Evolutionary conservation across 2,329 filamentous ascomycete genomes (phyloP), one percentile per base, ranked within the genome.

Genomic region (Colletotrichum eleusines): DNA sequence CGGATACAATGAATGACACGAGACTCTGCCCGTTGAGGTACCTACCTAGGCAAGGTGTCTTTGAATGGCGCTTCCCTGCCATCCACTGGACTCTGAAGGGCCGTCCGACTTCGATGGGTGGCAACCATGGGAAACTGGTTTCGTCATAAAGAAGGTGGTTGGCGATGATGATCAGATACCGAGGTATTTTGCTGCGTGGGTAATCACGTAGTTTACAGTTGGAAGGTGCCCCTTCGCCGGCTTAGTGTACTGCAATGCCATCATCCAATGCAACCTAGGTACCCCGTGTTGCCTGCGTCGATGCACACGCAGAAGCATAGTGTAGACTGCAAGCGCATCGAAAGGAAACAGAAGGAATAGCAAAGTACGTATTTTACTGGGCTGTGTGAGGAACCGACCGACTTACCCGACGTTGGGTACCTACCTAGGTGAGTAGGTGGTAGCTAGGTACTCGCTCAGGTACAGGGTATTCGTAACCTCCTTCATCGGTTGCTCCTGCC

Each of bases 241-340:
- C 62, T 28, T 33, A 40, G 20, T 63, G 53, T 40, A 40, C 2
- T 2, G n/a, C n/a, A 38, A 38, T 54, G 26, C 38, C 42, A 28
- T 33, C 18, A 44, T 16, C 33, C n/a, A 48, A 61, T 63, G 65
- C 59, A 28, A 64, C 51, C 66, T 58, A n/a, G n/a, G n/a, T n/a
- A 51, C 66, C 55, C 63, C 62, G 66, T 69, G 63, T 69, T 31
- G 60, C 31, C 60, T 23, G 60, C n/a, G 46, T 53, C 63, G 44
- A 63, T 33, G 59, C 50, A 68, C 33, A 63, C n/a, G 42, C 63
- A 58, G 28, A 64, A 26, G 40, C 62, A 33, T n/a, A 54, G 44
- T 28, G 40, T 23, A 31, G 53, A 12, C 42, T 65, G n/a, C 44
- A 61, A 23, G 20, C 14, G 42, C 58, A 33, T 28, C 42, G 38